phyloP scores from a whole-genome alignment of 768 basidiomycete species.

The Leccinum uliginosum region DNA sequence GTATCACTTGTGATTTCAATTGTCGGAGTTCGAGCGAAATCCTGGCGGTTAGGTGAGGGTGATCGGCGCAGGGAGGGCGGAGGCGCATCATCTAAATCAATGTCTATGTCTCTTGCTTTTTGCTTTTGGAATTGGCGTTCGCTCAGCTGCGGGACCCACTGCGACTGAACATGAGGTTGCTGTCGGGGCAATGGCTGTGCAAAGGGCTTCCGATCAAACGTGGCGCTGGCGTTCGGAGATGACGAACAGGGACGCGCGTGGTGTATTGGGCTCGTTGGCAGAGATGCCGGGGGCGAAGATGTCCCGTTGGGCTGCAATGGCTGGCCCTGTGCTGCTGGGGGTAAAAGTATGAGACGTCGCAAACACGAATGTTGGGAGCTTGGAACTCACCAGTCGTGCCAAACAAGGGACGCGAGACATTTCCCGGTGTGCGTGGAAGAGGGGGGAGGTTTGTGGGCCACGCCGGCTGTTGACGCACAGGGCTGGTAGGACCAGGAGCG shows the following conservation, averaged over 20 bases:
- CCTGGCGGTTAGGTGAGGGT: slow-evolving; percentile 25
- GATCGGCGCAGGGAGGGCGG: slow-evolving; percentile 39
- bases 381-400: slow-evolving; percentile 16
- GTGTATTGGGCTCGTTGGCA: slow-evolving; percentile 23
- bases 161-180: slow-evolving; percentile 7
- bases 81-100: slow-evolving; percentile 42
- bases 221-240: slow-evolving; percentile 15
- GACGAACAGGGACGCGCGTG: slow-evolving; percentile 12
- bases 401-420: slow-evolving; percentile 9
- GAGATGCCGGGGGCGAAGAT: slow-evolving; percentile 9
- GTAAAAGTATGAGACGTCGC: slow-evolving; percentile 7
- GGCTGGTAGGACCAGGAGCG: slow-evolving; percentile 7
- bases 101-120: slow-evolving; percentile 16
- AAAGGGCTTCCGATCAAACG: slow-evolving; percentile 21
- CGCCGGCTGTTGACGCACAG: slow-evolving; percentile 16
- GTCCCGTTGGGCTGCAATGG: slow-evolving; percentile 10
- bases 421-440: slow-evolving; percentile 26
- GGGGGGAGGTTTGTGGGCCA: slow-evolving; percentile 26
- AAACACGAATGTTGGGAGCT: neutral
- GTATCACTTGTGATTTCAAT: slow-evolving; percentile 29
- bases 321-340: neutral
- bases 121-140: slow-evolving; percentile 26
- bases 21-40: slow-evolving; percentile 18
- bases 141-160: slow-evolving; percentile 17
- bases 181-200: slow-evolving; percentile 14